A percentile compares a stretch with the other conserved stretches of the same genome.
Conservation (phyloP, 2,329 filamentous ascomycete species). For the Microsporum canis region DNA sequence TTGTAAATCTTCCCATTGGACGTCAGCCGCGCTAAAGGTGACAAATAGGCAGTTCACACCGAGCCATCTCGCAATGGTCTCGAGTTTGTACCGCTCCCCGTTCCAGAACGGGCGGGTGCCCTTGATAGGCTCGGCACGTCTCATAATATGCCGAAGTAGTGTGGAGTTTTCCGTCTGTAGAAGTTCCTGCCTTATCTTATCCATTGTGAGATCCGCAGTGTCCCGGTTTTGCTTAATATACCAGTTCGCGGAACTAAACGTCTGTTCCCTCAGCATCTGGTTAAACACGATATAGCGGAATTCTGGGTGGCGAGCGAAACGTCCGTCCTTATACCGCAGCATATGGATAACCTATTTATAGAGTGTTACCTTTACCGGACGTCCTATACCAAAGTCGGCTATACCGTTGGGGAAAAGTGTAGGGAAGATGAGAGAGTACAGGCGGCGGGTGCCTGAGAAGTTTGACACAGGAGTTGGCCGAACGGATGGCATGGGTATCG, state of each 20-base stretch:
- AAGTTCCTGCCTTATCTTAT: background rate
- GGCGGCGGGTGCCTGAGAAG: too few species aligned
- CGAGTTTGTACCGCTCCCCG: background rate
- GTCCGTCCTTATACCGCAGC: background rate
- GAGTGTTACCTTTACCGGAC: background rate
- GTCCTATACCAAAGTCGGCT: background rate
- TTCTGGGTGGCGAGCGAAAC: background rate
- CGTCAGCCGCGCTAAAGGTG: background rate
- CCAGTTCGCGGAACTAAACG: background rate
- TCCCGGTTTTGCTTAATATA: background rate
- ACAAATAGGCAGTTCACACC: background rate
- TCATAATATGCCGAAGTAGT: background rate
- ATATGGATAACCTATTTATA: background rate
- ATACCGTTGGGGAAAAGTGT: background rate
- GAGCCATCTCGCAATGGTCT: background rate
- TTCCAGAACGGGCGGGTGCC: background rate
- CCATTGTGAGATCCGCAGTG: background rate
- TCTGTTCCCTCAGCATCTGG: background rate
- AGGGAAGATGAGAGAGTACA: background rate
- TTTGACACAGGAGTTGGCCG: background rate
- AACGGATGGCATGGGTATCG: background rate
- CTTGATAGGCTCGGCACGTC: background rate
- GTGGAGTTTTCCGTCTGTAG: background rate
- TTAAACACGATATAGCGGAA: background rate
- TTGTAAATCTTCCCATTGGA: background rate